Evolutionary conservation across 2,329 filamentous ascomycete genomes (phyloP), one percentile per base, ranked within the genome.

Genomic region (Lecanosticta acicola): DNA sequence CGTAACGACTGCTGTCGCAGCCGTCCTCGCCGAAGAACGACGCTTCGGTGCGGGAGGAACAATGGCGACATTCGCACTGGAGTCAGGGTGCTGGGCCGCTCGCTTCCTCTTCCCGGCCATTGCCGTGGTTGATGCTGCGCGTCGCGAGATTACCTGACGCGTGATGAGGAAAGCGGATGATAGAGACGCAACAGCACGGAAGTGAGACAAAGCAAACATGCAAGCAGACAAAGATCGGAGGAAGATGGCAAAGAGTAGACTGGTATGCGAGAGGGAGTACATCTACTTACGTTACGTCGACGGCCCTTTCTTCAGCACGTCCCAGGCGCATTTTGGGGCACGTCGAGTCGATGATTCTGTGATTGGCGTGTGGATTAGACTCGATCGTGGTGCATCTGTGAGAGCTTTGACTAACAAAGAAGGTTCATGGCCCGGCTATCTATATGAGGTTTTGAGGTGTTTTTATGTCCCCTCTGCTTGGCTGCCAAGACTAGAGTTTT

Each of bases 1-100:
- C 14, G 57, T 53, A 2, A 49, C 45, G 4, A 48, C 48, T 13
- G 50, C 45, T 10, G 50, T 45, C 21, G 45, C 41, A 20, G 49
- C 44, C 9, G 46, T 51, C 18, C 53, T 46, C 1, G 49, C 45
- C 29, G 53, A 52, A 1, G 50, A 48, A 13, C 55, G 45, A 32
- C 45, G 49, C 16, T 48, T 53, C 8, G 44, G n/a, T n/a, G 40
- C 7, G 13, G 50, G 48, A 5, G 50, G 44, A 10, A 35, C 20
- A 18, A 40, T 21, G 7, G 19, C 41, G 13, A 32, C 38, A 2
- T 26, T 13, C 1, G 24, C 21, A 7, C 20, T 37, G 11, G 29
- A 17, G 11, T 41, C 20, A 3, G 36, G 18, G 13, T 26, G 16
- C 10, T n/a, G 16, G 24, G 36, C 17, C 10, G 44, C 32, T 19